These are phyloP conservation scores for Bonia amplexicaulis DNA, from an alignment of 176 grass and related monocot species.

Conservation along the genomic window DNA sequence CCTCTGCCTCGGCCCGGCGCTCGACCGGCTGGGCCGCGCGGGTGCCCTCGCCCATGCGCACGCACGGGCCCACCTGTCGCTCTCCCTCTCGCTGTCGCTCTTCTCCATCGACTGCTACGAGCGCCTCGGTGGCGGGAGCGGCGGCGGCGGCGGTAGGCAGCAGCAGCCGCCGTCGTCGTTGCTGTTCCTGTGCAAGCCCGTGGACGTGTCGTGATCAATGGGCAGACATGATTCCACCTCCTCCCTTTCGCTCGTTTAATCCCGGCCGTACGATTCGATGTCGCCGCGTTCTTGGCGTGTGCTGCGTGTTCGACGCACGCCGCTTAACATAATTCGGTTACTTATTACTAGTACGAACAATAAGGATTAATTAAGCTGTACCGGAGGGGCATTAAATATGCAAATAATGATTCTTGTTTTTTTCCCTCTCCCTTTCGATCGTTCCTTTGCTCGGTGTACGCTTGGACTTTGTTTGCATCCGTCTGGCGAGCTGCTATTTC, in stretches of 20 bases:
- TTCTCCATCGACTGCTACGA: slow-evolving; percentile 99
- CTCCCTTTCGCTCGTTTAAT: not conserved
- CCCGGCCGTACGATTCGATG: not conserved
- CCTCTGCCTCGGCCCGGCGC: slow-evolving; percentile 85
- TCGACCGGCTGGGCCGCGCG: slow-evolving; percentile 47
- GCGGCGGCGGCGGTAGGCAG: slow-evolving; percentile 21
- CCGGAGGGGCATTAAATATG: slow-evolving; percentile 27
- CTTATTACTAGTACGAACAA: not conserved
- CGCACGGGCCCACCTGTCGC: slow-evolving; percentile 48
- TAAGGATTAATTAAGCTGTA: slow-evolving; percentile 22
- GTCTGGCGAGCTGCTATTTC: slow-evolving; percentile 39
- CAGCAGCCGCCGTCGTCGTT: slow-evolving; percentile 59
- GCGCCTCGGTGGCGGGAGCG: slow-evolving; percentile 47
- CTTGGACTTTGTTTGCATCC: slow-evolving; percentile 30
- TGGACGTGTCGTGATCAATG: slow-evolving; percentile 73
- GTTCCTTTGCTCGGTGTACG: slow-evolving; percentile 21
- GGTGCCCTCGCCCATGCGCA: slow-evolving; percentile 17
- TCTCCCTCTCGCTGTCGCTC: slow-evolving; percentile 90
- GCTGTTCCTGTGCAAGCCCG: slow-evolving; percentile 81
- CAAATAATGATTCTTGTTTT: slow-evolving; percentile 23
- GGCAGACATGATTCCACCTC: not conserved
- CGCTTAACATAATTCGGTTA: not conserved
- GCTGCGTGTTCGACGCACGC: not conserved
- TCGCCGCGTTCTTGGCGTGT: not conserved
- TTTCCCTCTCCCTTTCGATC: not conserved